Percentiles rank a stretch among this genome's conserved stretches.
Evolutionary conservation across 2,329 filamentous ascomycete species (phyloP).

Genomic region (Fusarium secorum): DNA sequence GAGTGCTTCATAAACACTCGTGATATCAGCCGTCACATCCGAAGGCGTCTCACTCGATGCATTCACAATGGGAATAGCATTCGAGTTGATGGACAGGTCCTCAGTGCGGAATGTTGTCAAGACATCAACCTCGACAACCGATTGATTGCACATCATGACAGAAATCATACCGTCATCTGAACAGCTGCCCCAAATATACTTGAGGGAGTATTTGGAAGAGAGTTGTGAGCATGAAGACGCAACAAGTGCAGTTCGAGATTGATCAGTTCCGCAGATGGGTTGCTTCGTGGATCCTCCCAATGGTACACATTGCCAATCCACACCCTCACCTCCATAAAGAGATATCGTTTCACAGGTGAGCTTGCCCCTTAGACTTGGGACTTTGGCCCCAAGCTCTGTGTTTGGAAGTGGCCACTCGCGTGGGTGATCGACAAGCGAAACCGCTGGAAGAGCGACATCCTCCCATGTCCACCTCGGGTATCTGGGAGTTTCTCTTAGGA

Average conservation of each 20-base stretch:
- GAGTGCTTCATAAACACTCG: constrained; percentile 33
- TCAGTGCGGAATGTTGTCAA: constrained; percentile 39
- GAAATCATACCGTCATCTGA: constrained; percentile 26
- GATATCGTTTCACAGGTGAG: constrained; percentile 37
- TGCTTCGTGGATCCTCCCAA: constrained; percentile 25
- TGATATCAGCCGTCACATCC: constrained; percentile 24
- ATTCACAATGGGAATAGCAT: constrained; percentile 34
- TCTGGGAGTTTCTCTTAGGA: constrained; percentile 31
- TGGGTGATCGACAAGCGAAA: constrained; percentile 27
- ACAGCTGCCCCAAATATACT: constrained; percentile 43
- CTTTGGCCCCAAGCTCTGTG: constrained; percentile 30
- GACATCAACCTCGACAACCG: constrained; percentile 33
- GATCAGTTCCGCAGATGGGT: constrained; percentile 24
- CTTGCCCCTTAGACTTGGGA: constrained; percentile 27
- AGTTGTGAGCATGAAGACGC: constrained; percentile 37
- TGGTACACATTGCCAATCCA: constrained; percentile 30
- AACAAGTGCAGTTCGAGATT: constrained; percentile 32
- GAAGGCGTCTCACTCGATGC: constrained; percentile 17
- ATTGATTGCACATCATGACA: constrained; percentile 39
- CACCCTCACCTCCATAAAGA: constrained; percentile 19
- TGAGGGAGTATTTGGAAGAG: constrained; percentile 25
- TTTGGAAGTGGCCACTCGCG: constrained; percentile 36
- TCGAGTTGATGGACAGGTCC: constrained; percentile 31
- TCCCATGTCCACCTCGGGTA: constrained; percentile 42
- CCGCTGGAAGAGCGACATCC: constrained; percentile 36